phyloP scores from a whole-genome alignment of 768 basidiomycete species.

The Strobilomyces confusus region DNA sequence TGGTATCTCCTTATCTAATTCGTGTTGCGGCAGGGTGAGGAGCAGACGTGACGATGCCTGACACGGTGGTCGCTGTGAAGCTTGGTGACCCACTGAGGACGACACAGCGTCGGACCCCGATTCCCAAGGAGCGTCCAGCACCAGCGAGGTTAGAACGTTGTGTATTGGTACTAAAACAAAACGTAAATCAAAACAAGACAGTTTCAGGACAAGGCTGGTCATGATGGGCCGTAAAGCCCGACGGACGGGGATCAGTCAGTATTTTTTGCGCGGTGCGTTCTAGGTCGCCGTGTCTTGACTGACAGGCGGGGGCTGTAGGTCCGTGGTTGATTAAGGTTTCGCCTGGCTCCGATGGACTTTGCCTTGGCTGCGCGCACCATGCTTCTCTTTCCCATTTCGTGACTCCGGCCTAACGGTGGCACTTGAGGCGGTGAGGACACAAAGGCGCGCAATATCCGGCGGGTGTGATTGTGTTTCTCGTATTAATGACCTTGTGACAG shows the following conservation, averaged over 20 bases:
- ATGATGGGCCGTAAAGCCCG: neutral
- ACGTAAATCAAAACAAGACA: slow-evolving; percentile 18
- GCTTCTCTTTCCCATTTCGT: neutral
- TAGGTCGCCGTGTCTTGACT: neutral
- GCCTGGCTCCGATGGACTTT: neutral
- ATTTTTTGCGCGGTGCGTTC: neutral
- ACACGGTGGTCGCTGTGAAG: neutral
- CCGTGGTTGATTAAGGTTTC: neutral
- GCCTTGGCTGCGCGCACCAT: neutral
- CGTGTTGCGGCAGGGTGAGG: slow-evolving; percentile 5
- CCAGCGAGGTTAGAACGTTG: neutral
- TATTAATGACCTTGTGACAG: neutral
- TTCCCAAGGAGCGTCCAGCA: neutral
- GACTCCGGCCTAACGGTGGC: neutral
- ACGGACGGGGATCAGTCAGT: neutral
- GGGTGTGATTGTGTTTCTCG: neutral
- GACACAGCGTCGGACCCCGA: neutral
- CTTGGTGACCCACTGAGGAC: neutral
- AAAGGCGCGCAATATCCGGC: neutral
- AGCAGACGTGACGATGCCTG: slow-evolving; percentile 3
- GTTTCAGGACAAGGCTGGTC: slow-evolving; percentile 12
- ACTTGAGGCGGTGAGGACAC: neutral
- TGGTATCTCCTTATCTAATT: neutral
- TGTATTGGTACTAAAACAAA: neutral
- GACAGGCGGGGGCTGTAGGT: slow-evolving; percentile 3